A percentile compares a stretch with the other conserved stretches of the same genome.
phyloP scores from a whole-genome alignment of 306 rosid genomes.

The Gillenia trifoliata region DNA sequence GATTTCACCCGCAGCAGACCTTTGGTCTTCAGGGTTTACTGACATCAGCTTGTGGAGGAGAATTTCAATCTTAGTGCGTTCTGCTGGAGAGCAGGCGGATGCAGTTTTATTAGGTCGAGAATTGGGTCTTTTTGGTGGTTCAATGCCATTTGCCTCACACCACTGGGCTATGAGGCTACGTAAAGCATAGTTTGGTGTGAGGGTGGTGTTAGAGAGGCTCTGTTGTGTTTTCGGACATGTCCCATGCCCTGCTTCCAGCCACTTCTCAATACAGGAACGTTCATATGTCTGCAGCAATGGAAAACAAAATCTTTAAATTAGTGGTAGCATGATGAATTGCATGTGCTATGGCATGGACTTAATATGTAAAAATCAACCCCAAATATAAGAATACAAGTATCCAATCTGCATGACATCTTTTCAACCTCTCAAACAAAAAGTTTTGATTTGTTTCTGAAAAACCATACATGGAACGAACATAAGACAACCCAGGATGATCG shows the following conservation, averaged over 20 bases:
- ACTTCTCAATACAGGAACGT: constrained; percentile 88
- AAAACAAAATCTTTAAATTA: constrained; percentile 23
- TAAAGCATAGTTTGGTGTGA: constrained; percentile 90
- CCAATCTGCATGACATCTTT: constrained; percentile 13
- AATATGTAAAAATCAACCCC: constrained; percentile 12
- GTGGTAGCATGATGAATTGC: constrained; percentile 13
- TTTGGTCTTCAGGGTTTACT: constrained; percentile 68
- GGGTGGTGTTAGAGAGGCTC: constrained; percentile 58
- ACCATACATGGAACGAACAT: constrained; percentile 4
- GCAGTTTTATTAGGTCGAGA: constrained; percentile 53
- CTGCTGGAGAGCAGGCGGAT: constrained; percentile 75
- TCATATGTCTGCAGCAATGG: constrained; percentile 80
- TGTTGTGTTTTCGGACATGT: constrained; percentile 97
- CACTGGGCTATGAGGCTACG: constrained; percentile 94
- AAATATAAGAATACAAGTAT: neutral
- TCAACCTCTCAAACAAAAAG: neutral
- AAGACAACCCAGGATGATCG: neutral
- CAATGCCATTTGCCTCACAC: constrained; percentile 96
- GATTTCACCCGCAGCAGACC: constrained; percentile 89
- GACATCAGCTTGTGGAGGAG: constrained; percentile 69
- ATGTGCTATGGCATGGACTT: neutral
- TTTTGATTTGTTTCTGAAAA: neutral
- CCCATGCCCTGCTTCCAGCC: constrained; percentile 83
- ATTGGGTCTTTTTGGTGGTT: constrained; percentile 82
- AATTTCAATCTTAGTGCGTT: constrained; percentile 60